A percentile compares a stretch with the other conserved stretches of the same genome.
Conservation (phyloP, 345 rosid species). For the Arabidopsis arenosa region DNA sequence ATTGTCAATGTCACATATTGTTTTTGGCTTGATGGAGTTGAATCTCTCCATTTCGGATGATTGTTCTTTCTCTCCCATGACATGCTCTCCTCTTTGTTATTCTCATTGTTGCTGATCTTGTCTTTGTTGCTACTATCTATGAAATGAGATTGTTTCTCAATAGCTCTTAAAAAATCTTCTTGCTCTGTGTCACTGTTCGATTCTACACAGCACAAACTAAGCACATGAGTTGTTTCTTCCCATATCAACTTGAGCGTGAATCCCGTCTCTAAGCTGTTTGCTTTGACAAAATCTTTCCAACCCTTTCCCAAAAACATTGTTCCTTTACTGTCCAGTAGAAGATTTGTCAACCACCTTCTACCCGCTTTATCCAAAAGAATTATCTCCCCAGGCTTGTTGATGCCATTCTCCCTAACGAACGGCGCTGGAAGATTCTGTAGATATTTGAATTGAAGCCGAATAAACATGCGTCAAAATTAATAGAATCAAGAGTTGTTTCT, state of each 20-base stretch:
- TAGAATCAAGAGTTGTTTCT: constrained; percentile 1
- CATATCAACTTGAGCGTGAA: constrained; percentile 14
- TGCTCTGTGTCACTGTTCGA: constrained; percentile 13
- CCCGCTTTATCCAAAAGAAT: constrained; percentile 15
- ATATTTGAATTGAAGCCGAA: not conserved
- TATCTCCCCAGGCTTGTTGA: constrained; percentile 17
- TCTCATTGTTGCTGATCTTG: constrained; percentile 1
- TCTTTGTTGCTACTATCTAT: not conserved
- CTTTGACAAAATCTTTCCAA: constrained; percentile 8
- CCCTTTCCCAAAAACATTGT: constrained; percentile 10
- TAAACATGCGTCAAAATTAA: not conserved
- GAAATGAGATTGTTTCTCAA: constrained; percentile 3
- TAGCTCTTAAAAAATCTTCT: not conserved
- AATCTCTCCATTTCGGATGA: constrained; percentile 8
- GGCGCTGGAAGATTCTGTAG: not conserved
- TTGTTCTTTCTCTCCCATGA: not conserved
- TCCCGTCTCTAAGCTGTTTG: not conserved
- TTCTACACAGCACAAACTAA: constrained; percentile 4
- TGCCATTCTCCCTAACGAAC: constrained; percentile 14
- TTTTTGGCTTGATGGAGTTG: constrained; percentile 17
- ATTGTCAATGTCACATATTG: constrained; percentile 9
- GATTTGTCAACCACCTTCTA: not conserved
- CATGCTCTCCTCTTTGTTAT: not conserved
- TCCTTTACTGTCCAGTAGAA: not conserved
- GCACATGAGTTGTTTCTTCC: constrained; percentile 19